phyloP scores from a whole-genome alignment of 1,284 basidiomycete genomes.

The Austroboletus sp. region DNA sequence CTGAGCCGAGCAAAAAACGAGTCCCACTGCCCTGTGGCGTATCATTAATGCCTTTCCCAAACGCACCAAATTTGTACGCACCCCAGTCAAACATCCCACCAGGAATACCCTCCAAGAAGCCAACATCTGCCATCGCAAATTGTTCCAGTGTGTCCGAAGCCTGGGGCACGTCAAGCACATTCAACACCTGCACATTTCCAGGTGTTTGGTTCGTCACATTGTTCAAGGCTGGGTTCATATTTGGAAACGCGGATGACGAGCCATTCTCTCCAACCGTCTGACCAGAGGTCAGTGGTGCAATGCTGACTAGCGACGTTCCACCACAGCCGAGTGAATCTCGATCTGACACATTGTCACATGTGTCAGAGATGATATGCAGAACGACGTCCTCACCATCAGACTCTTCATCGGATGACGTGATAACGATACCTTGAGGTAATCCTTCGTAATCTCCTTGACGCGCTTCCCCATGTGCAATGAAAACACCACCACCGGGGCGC shows the following conservation, averaged over 20 bases:
- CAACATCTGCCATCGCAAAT: slow-evolving; percentile 61
- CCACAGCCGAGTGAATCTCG: slow-evolving; percentile 18
- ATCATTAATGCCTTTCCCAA: slow-evolving; percentile 5
- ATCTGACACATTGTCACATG: slow-evolving; percentile 19
- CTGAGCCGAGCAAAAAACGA: slow-evolving; percentile 55
- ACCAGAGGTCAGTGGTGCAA: slow-evolving; percentile 41
- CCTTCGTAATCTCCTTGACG: slow-evolving; percentile 48
- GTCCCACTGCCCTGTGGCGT: slow-evolving; percentile 63
- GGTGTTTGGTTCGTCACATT: slow-evolving; percentile 33
- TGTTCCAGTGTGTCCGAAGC: slow-evolving; percentile 52
- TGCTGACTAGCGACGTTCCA: slow-evolving; percentile 44
- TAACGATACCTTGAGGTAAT: slow-evolving; percentile 57
- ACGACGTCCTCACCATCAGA: slow-evolving; percentile 44
- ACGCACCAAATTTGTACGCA: slow-evolving; percentile 34
- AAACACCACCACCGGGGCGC: slow-evolving; percentile 79
- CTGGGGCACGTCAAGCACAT: slow-evolving; percentile 57
- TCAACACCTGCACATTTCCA: slow-evolving; percentile 66
- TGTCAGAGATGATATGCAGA: slow-evolving; percentile 9
- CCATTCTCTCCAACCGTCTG: slow-evolving; percentile 22
- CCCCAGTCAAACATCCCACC: slow-evolving; percentile 86
- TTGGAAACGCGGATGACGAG: slow-evolving; percentile 31
- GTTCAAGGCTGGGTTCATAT: slow-evolving; percentile 64
- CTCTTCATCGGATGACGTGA: slow-evolving; percentile 44
- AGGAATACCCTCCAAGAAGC: slow-evolving; percentile 73
- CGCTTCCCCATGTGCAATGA: slow-evolving; percentile 56